Base-by-base conservation (phyloP, 2,329 filamentous ascomycete genomes). In the Fusarium algeriense region DNA sequence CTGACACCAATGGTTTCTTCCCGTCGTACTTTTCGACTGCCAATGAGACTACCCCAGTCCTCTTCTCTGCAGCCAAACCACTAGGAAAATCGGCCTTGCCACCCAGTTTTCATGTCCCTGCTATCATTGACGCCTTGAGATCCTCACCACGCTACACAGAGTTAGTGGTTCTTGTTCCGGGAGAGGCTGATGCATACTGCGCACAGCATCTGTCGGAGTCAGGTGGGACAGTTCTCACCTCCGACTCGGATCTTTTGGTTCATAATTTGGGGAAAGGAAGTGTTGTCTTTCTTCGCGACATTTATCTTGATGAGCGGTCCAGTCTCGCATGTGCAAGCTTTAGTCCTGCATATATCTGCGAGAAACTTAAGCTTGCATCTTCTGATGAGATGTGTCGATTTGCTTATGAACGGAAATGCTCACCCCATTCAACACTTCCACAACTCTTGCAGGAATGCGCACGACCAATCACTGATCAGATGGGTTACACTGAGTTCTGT, bases 191-290 rank as follows among this genome's bases (percentile, higher is more conserved):
- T 77, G 81, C 85, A 28, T 96, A 89, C 81, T 97, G 94, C 78
- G 94, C 93, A 6, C 81, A 85, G 17, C 85, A 90, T 57, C 85
- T 93, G 10, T 84, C 84, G n/a, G 69, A 82, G 5, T 77, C 84
- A 34, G 84, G 86, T 4, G 89, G 88, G 1, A 83, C 84, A 3
- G 86, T 94, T 17, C 81, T 98, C 10, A 97, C 94, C 1, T 91
- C 90, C n/a, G 95, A 98, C 76, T 97, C 94, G 0, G 95, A 98
- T 77, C 85, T 98, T 12, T 83, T 97, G 1, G 85, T 95, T 0
- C 91, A 95, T 77, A 87, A 93, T 63, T 85, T 95, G 12, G 91
- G 90, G 0, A 70, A 85, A 3, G 91, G 91, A 0, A 83, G 85
- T 2, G 89, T 97, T 0, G 83, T 90, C 1, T 91, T 95, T 61